These are phyloP conservation scores for Trichosanthes cucumerina DNA, from an alignment of 306 rosid genomes.

Conservation along the genomic window DNA sequence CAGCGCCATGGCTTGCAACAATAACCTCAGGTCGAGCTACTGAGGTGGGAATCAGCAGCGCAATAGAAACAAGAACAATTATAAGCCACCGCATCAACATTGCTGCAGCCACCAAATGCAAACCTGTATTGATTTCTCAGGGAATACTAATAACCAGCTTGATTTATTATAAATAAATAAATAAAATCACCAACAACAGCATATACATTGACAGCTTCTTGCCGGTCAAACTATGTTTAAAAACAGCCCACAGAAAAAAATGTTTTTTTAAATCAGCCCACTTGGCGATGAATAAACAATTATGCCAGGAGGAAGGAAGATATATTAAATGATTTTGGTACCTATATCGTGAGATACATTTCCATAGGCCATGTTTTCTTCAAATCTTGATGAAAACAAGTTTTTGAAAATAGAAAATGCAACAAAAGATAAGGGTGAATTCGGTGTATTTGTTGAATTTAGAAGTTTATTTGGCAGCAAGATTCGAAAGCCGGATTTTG, in stretches of 20 bases:
- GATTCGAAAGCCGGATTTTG: not conserved
- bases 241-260: not conserved
- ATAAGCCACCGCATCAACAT: slow-evolving; percentile 18
- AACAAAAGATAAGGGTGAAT: not conserved
- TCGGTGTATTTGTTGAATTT: not conserved
- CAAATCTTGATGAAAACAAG: not conserved
- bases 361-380: not conserved
- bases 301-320: not conserved
- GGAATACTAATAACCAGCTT: not conserved
- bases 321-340: not conserved
- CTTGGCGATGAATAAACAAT: not conserved
- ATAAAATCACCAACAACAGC: not conserved
- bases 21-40: slow-evolving; percentile 33
- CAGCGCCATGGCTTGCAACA: slow-evolving; percentile 44
- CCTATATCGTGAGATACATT: not conserved
- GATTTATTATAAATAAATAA: not conserved
- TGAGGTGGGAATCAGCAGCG: slow-evolving; percentile 18
- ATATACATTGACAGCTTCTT: not conserved
- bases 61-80: slow-evolving; percentile 18
- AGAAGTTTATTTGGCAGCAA: not conserved
- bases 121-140: not conserved
- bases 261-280: not conserved
- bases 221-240: not conserved
- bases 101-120: slow-evolving; percentile 21
- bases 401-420: not conserved